Conservation (phyloP, 2,329 filamentous ascomycete genomes). For the Coniochaeta sp. region DNA sequence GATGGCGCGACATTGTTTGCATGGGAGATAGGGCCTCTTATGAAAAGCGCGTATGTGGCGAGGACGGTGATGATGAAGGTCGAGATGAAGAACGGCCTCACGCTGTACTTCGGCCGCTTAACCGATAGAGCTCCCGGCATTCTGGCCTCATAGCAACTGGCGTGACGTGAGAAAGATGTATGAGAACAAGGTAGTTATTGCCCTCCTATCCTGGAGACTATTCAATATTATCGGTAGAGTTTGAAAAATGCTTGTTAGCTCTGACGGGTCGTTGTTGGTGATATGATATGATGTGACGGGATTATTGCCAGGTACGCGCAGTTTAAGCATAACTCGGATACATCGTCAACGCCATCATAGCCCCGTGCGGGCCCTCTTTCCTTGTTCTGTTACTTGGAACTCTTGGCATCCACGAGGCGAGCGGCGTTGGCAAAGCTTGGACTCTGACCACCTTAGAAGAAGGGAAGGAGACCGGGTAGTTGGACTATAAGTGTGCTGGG, state of each 20-base stretch:
- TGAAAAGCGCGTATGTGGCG: conserved; percentile 2
- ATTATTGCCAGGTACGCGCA: not conserved
- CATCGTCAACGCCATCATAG: not conserved
- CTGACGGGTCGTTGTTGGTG: too few relatives aligned
- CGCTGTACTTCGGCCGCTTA: conserved; percentile 24
- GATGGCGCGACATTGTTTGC: not conserved
- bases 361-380: not conserved
- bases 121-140: conserved; percentile 13
- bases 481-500: too few relatives aligned
- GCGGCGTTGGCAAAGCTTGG: too few relatives aligned
- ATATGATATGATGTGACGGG: not conserved
- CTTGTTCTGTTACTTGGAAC: not conserved
- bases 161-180: not conserved
- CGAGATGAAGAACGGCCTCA: conserved; percentile 42
- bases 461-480: not conserved
- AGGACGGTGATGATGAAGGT: conserved; percentile 38
- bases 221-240: not conserved
- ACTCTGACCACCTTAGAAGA: too few relatives aligned
- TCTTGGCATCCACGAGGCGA: not conserved
- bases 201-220: not conserved
- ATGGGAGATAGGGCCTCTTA: not conserved
- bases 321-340: not conserved
- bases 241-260: not conserved
- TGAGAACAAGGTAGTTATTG: not conserved
- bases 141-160: conserved; percentile 6